A percentile compares a stretch with the other conserved stretches of the same genome.
Evolutionary conservation across 192 early-diverging fungal genomes (phyloP).

Genomic region (Entophlyctis helioformis): DNA sequence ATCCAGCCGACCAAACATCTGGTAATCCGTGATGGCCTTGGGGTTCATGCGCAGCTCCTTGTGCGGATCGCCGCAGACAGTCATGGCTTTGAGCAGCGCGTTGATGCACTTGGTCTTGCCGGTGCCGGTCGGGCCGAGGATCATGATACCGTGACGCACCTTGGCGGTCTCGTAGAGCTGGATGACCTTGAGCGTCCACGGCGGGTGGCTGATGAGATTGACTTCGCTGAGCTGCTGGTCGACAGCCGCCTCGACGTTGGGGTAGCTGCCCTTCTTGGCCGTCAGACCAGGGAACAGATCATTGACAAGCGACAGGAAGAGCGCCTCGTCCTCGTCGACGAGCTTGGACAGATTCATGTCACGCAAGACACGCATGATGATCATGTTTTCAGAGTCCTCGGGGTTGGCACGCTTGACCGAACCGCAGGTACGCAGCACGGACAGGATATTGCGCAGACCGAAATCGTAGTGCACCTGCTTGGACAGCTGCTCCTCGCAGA

Average conservation of each 20-base stretch:
- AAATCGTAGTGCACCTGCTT: slow-evolving; percentile 61
- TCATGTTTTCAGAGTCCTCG: slow-evolving; percentile 46
- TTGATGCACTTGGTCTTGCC: slow-evolving; percentile 54
- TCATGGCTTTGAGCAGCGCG: slow-evolving; percentile 45
- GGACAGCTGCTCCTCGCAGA: slow-evolving; percentile 54
- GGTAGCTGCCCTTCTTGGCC: slow-evolving; percentile 45
- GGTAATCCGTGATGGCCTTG: slow-evolving; percentile 54
- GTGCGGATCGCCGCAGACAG: slow-evolving; percentile 49
- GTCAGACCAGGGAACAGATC: slow-evolving; percentile 51
- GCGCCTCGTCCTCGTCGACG: slow-evolving; percentile 52
- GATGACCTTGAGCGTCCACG: slow-evolving; percentile 55
- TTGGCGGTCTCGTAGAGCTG: slow-evolving; percentile 50
- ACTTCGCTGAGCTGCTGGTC: slow-evolving; percentile 49
- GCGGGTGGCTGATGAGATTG: slow-evolving; percentile 46
- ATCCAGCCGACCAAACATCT: slow-evolving; percentile 55
- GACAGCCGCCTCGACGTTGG: slow-evolving; percentile 39
- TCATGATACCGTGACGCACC: slow-evolving; percentile 55
- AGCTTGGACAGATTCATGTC: slow-evolving; percentile 59
- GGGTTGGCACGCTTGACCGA: slow-evolving; percentile 50
- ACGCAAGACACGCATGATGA: slow-evolving; percentile 52
- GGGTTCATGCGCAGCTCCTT: slow-evolving; percentile 58
- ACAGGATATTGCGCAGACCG: slow-evolving; percentile 50
- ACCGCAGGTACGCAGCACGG: slow-evolving; percentile 49
- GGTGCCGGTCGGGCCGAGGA: slow-evolving; percentile 51
- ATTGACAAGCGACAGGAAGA: slow-evolving; percentile 48